A percentile compares a stretch with the other conserved stretches of the same genome.
Conservation (phyloP, 352 stramenopile species). For the Globisporangium alternatum region DNA sequence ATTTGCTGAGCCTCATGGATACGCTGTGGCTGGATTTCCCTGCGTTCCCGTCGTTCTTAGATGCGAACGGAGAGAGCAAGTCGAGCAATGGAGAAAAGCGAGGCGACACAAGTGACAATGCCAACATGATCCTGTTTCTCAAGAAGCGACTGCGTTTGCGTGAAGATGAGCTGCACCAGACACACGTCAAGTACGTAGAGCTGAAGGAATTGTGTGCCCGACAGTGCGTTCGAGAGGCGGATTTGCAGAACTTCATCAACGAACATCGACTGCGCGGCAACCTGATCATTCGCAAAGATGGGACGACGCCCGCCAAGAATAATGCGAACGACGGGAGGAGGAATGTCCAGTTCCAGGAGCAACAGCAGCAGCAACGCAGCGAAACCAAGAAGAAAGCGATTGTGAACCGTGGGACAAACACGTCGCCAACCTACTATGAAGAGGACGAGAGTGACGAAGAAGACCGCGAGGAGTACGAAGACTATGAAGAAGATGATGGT, state of each 20-base stretch:
- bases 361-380: conserved; percentile 6
- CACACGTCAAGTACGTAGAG: conserved; percentile 66
- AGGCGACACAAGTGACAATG: conserved; percentile 14
- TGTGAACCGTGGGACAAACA: conserved; percentile 24
- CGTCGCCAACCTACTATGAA: conserved; percentile 12
- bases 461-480: conserved; percentile 11
- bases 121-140: conserved; percentile 44
- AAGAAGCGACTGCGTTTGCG: conserved; percentile 55
- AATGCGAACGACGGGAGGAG: conserved; percentile 12
- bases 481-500: conserved; percentile 28
- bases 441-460: conserved; percentile 27
- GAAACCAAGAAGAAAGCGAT: conserved; percentile 18
- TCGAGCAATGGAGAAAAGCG: neutral
- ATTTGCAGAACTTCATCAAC: conserved; percentile 82
- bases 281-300: conserved; percentile 45
- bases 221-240: conserved; percentile 71
- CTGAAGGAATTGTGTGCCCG: conserved; percentile 74
- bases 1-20: conserved; percentile 40
- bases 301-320: conserved; percentile 1
- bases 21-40: conserved; percentile 58
- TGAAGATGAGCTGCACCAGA: conserved; percentile 57
- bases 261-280: conserved; percentile 73
- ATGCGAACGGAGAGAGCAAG: neutral
- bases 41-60: conserved; percentile 25
- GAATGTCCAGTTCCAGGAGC: conserved; percentile 24